These are phyloP conservation scores for Acanthamoeba divionensis DNA, from an alignment of 208 protist species.

Conservation along the genomic window DNA sequence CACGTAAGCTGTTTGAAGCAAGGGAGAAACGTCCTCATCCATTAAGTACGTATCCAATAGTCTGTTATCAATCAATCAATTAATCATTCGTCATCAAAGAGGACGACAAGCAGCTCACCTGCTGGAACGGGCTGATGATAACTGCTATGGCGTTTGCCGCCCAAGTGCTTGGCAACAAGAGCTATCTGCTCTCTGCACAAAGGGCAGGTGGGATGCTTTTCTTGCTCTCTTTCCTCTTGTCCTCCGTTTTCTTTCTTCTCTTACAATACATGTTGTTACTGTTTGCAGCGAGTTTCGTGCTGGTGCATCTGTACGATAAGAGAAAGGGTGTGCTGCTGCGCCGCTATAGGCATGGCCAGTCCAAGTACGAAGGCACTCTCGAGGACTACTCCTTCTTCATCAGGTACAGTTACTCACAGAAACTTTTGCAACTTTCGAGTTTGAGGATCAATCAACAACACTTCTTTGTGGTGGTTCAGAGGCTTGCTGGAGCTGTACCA, in stretches of 20 bases:
- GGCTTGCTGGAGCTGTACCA: conserved; percentile 56
- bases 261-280: no score
- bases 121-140: conserved; percentile 67
- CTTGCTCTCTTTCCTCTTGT: no score
- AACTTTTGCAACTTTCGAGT: no score
- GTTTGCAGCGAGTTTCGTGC: conserved; percentile 55
- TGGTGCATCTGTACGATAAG: conserved; percentile 4
- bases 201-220: not conserved
- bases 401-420: not conserved
- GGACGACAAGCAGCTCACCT: conserved; percentile 60
- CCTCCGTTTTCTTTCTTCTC: no score
- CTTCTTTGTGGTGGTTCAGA: not conserved
- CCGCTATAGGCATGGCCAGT: not conserved
- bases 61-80: not conserved
- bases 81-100: not conserved
- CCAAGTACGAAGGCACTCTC: conserved; percentile 4
- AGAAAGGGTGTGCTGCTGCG: not conserved
- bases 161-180: not conserved
- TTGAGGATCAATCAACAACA: no score
- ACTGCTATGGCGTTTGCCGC: conserved; percentile 39
- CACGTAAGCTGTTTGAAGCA: not conserved
- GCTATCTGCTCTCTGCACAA: conserved; percentile 15
- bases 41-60: not conserved
- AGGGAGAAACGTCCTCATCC: not conserved
- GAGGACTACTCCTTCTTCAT: conserved; percentile 44